Base-by-base conservation (phyloP, 768 basidiomycete species). In the Chiua virens region DNA sequence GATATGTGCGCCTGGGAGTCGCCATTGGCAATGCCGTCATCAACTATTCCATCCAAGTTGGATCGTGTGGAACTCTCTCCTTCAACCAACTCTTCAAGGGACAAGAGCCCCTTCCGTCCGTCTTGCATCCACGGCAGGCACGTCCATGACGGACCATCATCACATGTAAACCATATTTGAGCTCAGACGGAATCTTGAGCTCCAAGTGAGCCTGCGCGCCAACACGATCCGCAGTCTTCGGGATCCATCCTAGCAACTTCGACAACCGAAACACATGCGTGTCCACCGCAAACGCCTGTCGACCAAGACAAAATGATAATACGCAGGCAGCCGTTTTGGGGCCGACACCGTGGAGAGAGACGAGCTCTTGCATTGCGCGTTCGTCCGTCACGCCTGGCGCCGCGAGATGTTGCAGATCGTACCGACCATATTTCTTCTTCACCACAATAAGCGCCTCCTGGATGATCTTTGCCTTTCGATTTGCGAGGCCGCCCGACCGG, bases 241-340 rank as follows among this genome's bases (percentile, higher is more conserved):
- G 75, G n/a, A 75, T 71, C 75, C 75, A 76, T 4, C 72, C 73
- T 18, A 66, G 42, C 46, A 83, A 49, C 45, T 69, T 78, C 63
- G 74, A 75, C 49, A 83, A 61, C 14, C 82, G 71, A 57, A 75
- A 84, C 22, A 85, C 77, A 53, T 84, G 82, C 8, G 83, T 85
- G 53, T 85, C 83, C 43, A 85, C 83, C 1, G 83, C 80, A 49
- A 85, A 84, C 0, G 80, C 79, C 40, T 79, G 71, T n/a, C 83
- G 71, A 5, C 78, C 81, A 8, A 85, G 70, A 55, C 80, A 82
- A 62, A 85, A 82, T 21, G 83, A 70, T 13, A 84, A 64, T 0
- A 85, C 82, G 52, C 83, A 85, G 1, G 82, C 79, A 2, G 81
- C 82, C 1, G 82, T 83, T 65, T 84, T 84, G 1, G 81, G 82